Conservation (phyloP, 768 basidiomycete species). For the Mycena alexandri region DNA sequence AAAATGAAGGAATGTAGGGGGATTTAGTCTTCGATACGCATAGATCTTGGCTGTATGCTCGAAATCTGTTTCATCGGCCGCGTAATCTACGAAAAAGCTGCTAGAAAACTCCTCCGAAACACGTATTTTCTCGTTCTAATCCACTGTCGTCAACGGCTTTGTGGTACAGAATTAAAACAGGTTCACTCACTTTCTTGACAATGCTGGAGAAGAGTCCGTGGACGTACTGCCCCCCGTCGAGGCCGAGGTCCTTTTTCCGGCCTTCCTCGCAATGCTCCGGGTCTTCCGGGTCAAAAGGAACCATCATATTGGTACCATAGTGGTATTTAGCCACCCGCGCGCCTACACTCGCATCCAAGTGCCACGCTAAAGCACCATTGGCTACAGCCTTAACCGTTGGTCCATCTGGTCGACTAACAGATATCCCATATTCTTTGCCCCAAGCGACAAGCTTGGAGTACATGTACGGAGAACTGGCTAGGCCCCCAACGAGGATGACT, state of each 20-base stretch:
- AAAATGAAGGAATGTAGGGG: conserved; percentile 31
- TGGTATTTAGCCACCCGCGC: conserved; percentile 42
- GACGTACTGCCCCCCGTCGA: no score
- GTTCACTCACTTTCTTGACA: no score
- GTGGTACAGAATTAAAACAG: no score
- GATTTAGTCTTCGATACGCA: conserved; percentile 31
- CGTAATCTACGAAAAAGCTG: not conserved
- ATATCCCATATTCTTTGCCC: conserved; percentile 38
- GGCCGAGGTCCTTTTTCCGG: no score
- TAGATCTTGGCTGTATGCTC: conserved; percentile 15
- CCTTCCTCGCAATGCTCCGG: conserved; percentile 27
- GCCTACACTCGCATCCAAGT: conserved; percentile 42
- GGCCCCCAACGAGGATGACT: conserved; percentile 47
- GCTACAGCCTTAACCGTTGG: conserved; percentile 45
- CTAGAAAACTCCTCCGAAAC: conserved; percentile 15
- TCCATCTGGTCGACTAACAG: conserved; percentile 42
- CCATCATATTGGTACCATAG: conserved; percentile 41
- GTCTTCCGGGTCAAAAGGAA: conserved; percentile 35
- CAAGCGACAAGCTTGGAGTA: conserved; percentile 41
- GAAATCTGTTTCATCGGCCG: not conserved
- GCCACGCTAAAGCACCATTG: conserved; percentile 47
- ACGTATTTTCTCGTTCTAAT: conserved; percentile 32
- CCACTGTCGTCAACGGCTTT: no score
- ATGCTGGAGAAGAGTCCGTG: no score
- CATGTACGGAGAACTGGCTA: conserved; percentile 46